Percentiles rank a stretch among this genome's conserved stretches.
These are phyloP conservation scores for Nannochloropsis salina DNA, from an alignment of 108 stramenopile genomes.

Conservation along the genomic window DNA sequence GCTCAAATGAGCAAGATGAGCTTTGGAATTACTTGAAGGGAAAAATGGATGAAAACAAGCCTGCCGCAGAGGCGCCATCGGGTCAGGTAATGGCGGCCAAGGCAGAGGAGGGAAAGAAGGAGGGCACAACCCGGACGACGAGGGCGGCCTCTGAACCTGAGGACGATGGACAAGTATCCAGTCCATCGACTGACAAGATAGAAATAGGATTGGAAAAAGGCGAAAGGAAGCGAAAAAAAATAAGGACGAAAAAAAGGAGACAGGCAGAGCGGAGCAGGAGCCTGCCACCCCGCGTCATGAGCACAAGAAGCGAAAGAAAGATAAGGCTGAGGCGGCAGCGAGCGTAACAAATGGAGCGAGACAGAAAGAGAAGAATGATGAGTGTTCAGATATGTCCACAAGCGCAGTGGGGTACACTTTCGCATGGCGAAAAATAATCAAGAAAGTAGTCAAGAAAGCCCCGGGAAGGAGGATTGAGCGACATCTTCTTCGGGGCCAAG, in stretches of 20 bases:
- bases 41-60: slow-evolving; percentile 26
- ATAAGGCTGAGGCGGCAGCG: too few species aligned
- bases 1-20: slow-evolving; percentile 12
- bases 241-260: not conserved
- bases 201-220: not conserved
- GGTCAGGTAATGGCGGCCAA: slow-evolving; percentile 21
- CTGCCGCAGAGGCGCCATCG: not conserved
- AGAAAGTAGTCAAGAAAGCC: not conserved
- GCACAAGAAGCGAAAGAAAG: not conserved
- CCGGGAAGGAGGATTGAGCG: not conserved
- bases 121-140: slow-evolving; percentile 20
- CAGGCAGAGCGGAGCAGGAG: not conserved
- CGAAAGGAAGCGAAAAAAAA: not conserved
- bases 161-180: slow-evolving; percentile 11
- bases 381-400: not conserved
- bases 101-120: slow-evolving; percentile 29
- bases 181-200: too few species aligned
- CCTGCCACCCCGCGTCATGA: not conserved
- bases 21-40: slow-evolving; percentile 22
- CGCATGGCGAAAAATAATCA: not conserved
- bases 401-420: not conserved
- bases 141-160: not conserved
- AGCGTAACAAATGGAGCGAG: not conserved
- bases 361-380: not conserved
- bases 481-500: not conserved